Base-by-base conservation (phyloP, 75 land plant genomes). In the Azolla pinnata region DNA sequence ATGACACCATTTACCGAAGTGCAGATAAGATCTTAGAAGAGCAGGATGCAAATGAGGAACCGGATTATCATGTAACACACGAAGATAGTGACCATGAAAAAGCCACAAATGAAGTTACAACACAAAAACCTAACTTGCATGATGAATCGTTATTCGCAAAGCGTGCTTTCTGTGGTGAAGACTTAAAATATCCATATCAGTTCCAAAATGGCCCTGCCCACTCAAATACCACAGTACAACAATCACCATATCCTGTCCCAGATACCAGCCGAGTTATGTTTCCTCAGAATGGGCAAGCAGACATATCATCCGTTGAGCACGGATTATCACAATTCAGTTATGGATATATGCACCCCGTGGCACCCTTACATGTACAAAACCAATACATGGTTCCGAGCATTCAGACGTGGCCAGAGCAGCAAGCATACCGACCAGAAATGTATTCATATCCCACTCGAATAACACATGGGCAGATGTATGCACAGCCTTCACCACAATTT, bases 341-440 rank as follows among this genome's bases (percentile, higher is more conserved):
- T n/a, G n/a, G n/a, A n/a, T n/a, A n/a, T n/a, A n/a, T n/a, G n/a
- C n/a, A n/a, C n/a, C 21, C n/a, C 49, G 3, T 23, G 2, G 49
- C 12, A 46, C 49, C 49, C 21, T 46, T 46, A 2, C 17, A 46
- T 23, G n/a, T n/a, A n/a, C 49, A 46, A 46, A 4, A 46, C 21
- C 49, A 46, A 23, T 18, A 23, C 21, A 3, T 46, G 49, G 17
- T 46, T 2, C 14, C 49, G 21, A 23, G 49, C 49, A 4, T 4
- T 46, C 12, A 14, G 2, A 46, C 21, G 49, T 23, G 17, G 17
- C 49, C n/a, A 17, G 14, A 2, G 49, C 2, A 46, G 12, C 49
- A 46, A 4, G 49, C 49, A 46, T 46, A 46, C 21, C 49, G 21
- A 46, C n/a, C n/a, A n/a, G 49, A 14, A 46, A 46, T 18, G n/a